Base-by-base conservation (phyloP, 352 stramenopile genomes). In the Globisporangium cederbergense region DNA sequence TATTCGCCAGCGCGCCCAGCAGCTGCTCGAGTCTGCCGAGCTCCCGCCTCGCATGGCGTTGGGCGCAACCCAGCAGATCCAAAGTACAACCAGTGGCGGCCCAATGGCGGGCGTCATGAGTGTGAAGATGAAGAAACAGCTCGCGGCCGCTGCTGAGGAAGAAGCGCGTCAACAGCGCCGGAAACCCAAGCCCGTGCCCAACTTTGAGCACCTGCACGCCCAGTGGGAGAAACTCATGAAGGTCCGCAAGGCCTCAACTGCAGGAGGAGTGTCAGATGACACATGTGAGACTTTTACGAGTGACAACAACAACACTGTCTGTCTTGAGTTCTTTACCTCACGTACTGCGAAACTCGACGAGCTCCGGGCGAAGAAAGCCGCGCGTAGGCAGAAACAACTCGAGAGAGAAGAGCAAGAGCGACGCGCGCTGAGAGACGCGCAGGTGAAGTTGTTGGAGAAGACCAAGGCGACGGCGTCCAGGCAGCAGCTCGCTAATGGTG, bases 121-220 rank as follows among this genome's bases (percentile, higher is more conserved):
- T 14, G 70, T 87, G 16, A 85, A 85, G 58, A 60, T 77, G 54
- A 83, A 81, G 43, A 74, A 82, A 42, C 76, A 81, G 50, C 66
- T 88, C 30, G 60, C 64, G n/a, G 72, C 72, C 43, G 67, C 74
- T 53, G 68, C 77, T 3, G 74, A 83, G 4, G 72, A 83, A 46
- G 68, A 78, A 52, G 77, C 69, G 7, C 49, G 60, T 16, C 38
- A 58, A n/a, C 72, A 58, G 14, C 63, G 60, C 10, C 60, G 57
- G 20, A 76, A 74, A 20, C 69, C 77, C 7, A 86, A 87, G 62
- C 67, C 78, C 1, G 83, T 90, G 16, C 83, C 83, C 0, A 72
- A 93, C 63, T 93, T 92, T 65, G 71, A 81, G 9, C 67, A 71
- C 3, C 61, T 90, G 45, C 83, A 93, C 49, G 70, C 58, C 1